phyloP scores from a whole-genome alignment of 768 basidiomycete genomes.

The Pisolithus albus region DNA sequence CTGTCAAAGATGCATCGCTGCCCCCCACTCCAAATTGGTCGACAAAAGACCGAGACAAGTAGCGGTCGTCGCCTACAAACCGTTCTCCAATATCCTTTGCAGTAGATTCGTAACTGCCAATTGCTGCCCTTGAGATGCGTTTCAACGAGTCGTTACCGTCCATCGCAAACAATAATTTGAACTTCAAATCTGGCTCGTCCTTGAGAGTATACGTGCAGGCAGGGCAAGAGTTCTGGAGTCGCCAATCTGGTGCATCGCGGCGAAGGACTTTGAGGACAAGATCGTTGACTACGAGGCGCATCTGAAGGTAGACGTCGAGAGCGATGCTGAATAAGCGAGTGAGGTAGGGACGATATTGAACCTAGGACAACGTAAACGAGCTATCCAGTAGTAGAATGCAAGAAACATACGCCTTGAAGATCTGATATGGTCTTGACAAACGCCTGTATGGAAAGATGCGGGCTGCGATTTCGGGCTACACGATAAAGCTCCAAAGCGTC shows the following conservation, averaged over 20 bases:
- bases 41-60: background rate
- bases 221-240: slow-evolving; percentile 17
- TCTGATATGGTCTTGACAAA: background rate
- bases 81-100: too few relatives aligned
- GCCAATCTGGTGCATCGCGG: too few relatives aligned
- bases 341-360: background rate
- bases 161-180: slow-evolving; percentile 15
- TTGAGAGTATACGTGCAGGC: slow-evolving; percentile 26
- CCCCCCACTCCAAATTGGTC: too few relatives aligned
- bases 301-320: too few relatives aligned
- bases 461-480: background rate
- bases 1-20: too few relatives aligned
- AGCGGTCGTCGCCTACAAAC: too few relatives aligned
- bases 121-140: too few relatives aligned
- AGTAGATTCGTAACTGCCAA: too few relatives aligned
- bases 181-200: background rate
- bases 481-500: background rate
- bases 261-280: too few relatives aligned
- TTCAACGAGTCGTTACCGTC: slow-evolving; percentile 2
- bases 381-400: background rate
- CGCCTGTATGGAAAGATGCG: background rate
- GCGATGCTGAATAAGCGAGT: too few relatives aligned
- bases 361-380: background rate
- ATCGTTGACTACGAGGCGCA: too few relatives aligned
- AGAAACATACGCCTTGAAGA: background rate